phyloP scores from a whole-genome alignment of 1,284 basidiomycete genomes.

The Laetiporus sulphureus region DNA sequence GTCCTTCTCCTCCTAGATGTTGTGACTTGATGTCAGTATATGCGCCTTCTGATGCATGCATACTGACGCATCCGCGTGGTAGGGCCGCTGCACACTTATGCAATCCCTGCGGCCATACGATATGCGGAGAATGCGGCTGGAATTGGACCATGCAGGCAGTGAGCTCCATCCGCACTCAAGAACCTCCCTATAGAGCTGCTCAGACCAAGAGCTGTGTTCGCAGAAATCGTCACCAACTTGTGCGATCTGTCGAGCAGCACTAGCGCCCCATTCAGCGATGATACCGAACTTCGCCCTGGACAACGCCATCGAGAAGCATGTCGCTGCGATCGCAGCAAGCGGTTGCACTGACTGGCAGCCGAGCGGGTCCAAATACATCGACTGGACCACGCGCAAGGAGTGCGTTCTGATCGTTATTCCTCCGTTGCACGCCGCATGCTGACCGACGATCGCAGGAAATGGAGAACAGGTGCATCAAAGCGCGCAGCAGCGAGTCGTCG shows the following conservation, averaged over 20 bases:
- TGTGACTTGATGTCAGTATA: constrained; percentile 25
- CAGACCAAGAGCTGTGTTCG: neutral
- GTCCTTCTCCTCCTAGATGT: no score
- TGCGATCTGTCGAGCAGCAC: constrained; percentile 22
- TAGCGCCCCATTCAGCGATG: constrained; percentile 18
- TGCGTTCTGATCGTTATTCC: constrained; percentile 9
- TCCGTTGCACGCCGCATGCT: neutral
- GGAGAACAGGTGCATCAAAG: constrained; percentile 6
- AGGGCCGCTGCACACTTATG: constrained; percentile 24
- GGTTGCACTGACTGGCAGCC: constrained; percentile 23
- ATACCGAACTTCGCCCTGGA: constrained; percentile 27
- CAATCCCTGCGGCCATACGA: constrained; percentile 29
- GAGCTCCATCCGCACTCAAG: constrained; percentile 5
- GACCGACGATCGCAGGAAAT: constrained; percentile 2
- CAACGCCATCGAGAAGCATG: constrained; percentile 23
- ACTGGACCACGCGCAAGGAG: constrained; percentile 24
- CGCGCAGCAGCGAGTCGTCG: no score
- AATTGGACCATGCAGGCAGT: constrained; percentile 24
- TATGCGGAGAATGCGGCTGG: constrained; percentile 26
- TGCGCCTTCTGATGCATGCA: no score
- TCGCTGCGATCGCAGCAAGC: constrained; percentile 19
- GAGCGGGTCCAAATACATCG: constrained; percentile 15
- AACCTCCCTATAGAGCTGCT: neutral
- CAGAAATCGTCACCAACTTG: constrained; percentile 22
- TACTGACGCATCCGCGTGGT: no score